Percentiles rank a stretch among this genome's conserved stretches.
These are phyloP conservation scores for Pythium periplocum DNA, from an alignment of 352 stramenopile species.

Conservation along the genomic window DNA sequence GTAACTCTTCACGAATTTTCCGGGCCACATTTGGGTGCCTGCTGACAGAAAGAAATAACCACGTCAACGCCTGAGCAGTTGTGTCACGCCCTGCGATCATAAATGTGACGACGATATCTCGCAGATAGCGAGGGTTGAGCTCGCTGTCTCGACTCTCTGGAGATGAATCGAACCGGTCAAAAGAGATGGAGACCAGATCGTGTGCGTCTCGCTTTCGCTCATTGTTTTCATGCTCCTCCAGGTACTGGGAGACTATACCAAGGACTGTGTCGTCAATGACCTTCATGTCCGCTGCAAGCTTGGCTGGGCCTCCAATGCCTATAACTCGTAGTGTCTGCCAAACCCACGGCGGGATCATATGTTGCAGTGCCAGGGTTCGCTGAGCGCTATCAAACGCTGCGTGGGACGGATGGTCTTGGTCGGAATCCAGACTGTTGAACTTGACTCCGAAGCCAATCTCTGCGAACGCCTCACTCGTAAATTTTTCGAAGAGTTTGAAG, in stretches of 20 bases:
- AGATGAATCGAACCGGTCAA: constrained; percentile 23
- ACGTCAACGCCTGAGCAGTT: constrained; percentile 63
- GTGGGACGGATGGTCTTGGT: constrained; percentile 46
- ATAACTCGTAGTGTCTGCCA: constrained; percentile 34
- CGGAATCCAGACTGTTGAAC: constrained; percentile 30
- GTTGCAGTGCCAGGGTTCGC: constrained; percentile 18
- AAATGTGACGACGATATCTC: constrained; percentile 76
- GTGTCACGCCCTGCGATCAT: constrained; percentile 79
- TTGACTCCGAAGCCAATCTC: constrained; percentile 51
- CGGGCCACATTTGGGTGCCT: constrained; percentile 36
- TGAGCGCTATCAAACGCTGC: constrained; percentile 33
- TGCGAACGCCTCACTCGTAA: constrained; percentile 44
- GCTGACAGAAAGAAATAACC: constrained; percentile 63
- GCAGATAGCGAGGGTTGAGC: constrained; percentile 40
- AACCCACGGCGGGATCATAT: constrained; percentile 28
- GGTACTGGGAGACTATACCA: constrained; percentile 30
- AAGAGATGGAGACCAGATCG: constrained; percentile 42
- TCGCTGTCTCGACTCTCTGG: constrained; percentile 4
- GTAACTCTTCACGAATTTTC: constrained; percentile 43
- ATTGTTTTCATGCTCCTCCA: constrained; percentile 8
- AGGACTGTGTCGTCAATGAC: constrained; percentile 39
- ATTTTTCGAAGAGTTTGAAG: constrained; percentile 31
- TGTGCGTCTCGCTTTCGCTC: constrained; percentile 6
- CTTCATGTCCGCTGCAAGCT: constrained; percentile 24
- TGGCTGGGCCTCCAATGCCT: constrained; percentile 19